Percentiles rank a stretch among this genome's conserved stretches.
These are phyloP conservation scores for Periconia sp. DNA, from an alignment of 2,329 filamentous ascomycete species.

Conservation along the genomic window DNA sequence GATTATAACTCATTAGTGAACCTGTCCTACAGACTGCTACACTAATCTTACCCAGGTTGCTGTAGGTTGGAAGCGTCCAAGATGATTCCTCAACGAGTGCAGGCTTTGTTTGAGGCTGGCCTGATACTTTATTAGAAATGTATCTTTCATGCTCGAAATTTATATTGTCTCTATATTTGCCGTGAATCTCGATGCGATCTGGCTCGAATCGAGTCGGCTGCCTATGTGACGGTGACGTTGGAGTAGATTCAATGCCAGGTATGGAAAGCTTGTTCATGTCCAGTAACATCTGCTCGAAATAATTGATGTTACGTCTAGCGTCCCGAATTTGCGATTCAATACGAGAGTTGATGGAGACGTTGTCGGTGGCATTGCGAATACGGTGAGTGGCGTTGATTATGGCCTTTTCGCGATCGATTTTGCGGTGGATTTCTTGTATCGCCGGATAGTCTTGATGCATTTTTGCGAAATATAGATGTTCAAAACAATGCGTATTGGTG, in stretches of 20 bases:
- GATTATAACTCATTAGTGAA: conserved; percentile 18
- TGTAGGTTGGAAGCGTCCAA: conserved; percentile 80
- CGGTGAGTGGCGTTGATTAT: conserved; percentile 91
- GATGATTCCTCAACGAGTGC: conserved; percentile 71
- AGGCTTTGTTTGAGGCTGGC: conserved; percentile 77
- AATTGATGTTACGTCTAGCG: conserved; percentile 87
- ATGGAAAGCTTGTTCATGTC: conserved; percentile 76
- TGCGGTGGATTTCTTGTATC: conserved; percentile 65
- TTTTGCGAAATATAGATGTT: no score
- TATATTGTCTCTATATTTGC: conserved; percentile 66
- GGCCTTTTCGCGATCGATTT: conserved; percentile 97
- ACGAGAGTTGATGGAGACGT: conserved; percentile 84
- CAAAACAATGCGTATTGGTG: no score
- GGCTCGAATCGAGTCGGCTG: conserved; percentile 69
- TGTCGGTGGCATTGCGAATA: conserved; percentile 95
- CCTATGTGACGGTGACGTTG: conserved; percentile 54
- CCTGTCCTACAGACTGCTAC: neutral
- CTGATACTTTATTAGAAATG: conserved; percentile 65
- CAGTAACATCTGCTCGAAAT: conserved; percentile 88
- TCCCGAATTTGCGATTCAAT: conserved; percentile 94
- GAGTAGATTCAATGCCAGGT: conserved; percentile 47
- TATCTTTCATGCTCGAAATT: conserved; percentile 55
- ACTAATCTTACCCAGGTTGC: conserved; percentile 77
- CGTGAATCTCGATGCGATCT: conserved; percentile 47
- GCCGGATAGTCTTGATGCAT: no score